phyloP scores from a whole-genome alignment of 352 stramenopile species.

The Pythium myriotylum region DNA sequence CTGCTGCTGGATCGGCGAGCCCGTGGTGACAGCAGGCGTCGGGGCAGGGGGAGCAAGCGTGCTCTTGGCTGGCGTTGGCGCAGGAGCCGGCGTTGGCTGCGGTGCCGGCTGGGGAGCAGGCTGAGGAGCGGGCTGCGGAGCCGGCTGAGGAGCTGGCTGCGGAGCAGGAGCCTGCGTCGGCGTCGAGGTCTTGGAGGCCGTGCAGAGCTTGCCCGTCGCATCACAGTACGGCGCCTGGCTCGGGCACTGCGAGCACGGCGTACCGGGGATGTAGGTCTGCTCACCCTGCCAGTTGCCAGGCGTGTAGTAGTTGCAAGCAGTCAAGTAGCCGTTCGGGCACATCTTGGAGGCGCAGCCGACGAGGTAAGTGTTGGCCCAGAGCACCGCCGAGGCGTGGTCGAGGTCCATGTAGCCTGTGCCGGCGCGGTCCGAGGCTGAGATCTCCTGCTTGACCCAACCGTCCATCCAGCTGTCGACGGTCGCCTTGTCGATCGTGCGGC shows the following conservation, averaged over 20 bases:
- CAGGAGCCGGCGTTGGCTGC: constrained; percentile 5
- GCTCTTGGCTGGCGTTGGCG: constrained; percentile 5
- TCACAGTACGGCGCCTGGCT: constrained; percentile 37
- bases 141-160: constrained; percentile 4
- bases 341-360: constrained; percentile 43
- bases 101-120: constrained; percentile 2
- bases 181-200: constrained; percentile 5
- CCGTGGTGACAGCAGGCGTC: constrained; percentile 8
- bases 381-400: constrained; percentile 41
- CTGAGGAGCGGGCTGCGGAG: constrained; percentile 6
- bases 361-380: constrained; percentile 42
- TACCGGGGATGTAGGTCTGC: constrained; percentile 33
- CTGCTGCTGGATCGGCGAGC: constrained; percentile 11
- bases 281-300: constrained; percentile 43
- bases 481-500: constrained; percentile 22
- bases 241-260: constrained; percentile 37
- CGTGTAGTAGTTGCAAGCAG: constrained; percentile 43
- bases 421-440: constrained; percentile 31
- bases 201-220: constrained; percentile 22
- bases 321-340: constrained; percentile 38
- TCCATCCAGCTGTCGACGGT: constrained; percentile 37
- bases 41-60: not conserved
- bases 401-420: constrained; percentile 38
- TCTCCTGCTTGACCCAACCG: constrained; percentile 37
- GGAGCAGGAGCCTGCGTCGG: constrained; percentile 7